Conservation (phyloP, 441 rosid genomes). For the Rhodomyrtus psidioides region DNA sequence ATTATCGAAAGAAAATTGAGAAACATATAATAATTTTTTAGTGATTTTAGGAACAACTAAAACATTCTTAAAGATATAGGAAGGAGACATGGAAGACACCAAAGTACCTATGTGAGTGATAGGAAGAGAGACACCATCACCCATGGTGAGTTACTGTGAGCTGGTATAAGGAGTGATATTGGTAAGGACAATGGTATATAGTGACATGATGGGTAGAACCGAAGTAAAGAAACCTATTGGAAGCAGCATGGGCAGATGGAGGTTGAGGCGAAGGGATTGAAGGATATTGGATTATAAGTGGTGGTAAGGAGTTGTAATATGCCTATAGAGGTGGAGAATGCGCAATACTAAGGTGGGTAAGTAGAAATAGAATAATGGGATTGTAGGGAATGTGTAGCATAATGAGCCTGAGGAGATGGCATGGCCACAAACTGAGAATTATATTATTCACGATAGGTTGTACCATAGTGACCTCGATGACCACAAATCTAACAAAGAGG, state of each 20-base stretch:
- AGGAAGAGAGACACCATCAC: neutral
- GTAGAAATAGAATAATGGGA: neutral
- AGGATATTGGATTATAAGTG: neutral
- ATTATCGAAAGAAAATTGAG: neutral
- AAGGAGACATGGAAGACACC: neutral
- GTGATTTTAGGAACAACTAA: neutral
- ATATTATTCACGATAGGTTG: no score
- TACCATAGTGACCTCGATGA: no score
- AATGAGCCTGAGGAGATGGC: neutral
- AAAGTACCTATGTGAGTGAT: neutral
- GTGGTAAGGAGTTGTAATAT: neutral
- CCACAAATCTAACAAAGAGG: no score
- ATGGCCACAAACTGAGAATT: neutral
- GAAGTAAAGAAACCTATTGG: neutral
- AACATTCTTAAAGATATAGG: neutral
- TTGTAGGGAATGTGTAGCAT: neutral
- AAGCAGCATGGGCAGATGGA: neutral
- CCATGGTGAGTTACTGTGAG: neutral
- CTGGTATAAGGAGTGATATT: neutral
- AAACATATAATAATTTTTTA: fast-evolving
- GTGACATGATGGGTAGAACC: neutral
- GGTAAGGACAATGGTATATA: neutral
- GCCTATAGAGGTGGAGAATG: neutral
- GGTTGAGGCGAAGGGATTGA: neutral
- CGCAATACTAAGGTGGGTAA: neutral